A percentile compares a stretch with the other conserved stretches of the same genome.
Evolutionary conservation across 257 asterid genomes (phyloP).

Genomic region (Gynochthodes officinalis): DNA sequence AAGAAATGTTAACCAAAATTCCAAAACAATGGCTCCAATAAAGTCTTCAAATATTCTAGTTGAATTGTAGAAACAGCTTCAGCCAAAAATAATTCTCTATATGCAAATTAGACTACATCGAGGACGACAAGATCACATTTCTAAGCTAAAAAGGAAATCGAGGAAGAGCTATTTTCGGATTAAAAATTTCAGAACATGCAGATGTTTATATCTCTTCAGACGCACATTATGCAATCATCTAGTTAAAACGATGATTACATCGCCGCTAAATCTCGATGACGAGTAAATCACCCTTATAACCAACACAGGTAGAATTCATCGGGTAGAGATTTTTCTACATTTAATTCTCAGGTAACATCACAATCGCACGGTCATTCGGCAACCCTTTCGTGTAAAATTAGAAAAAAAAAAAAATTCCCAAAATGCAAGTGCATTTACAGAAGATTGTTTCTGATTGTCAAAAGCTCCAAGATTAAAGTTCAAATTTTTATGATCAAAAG

Average conservation of each 20-base stretch:
- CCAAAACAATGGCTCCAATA: background rate
- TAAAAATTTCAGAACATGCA: slow-evolving; percentile 3
- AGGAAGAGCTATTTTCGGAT: background rate
- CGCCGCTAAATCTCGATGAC: background rate
- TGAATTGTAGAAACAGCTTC: background rate
- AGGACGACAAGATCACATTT: slow-evolving; percentile 1
- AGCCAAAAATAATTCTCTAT: background rate
- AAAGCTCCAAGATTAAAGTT: background rate
- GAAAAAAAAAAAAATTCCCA: too few species aligned
- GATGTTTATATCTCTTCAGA: background rate
- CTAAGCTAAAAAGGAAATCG: background rate
- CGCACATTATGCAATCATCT: background rate
- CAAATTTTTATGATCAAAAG: background rate
- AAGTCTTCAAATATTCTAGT: background rate
- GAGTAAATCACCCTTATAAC: background rate
- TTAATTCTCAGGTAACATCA: background rate
- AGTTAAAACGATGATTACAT: background rate
- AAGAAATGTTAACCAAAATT: background rate
- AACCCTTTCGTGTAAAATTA: background rate
- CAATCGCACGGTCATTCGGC: background rate
- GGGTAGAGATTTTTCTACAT: background rate
- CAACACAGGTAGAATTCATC: background rate
- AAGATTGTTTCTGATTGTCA: background rate
- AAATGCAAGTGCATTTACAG: background rate
- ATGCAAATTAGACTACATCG: background rate